These are phyloP conservation scores for Daedalea quercina DNA, from an alignment of 768 basidiomycete species.

Conservation along the genomic window DNA sequence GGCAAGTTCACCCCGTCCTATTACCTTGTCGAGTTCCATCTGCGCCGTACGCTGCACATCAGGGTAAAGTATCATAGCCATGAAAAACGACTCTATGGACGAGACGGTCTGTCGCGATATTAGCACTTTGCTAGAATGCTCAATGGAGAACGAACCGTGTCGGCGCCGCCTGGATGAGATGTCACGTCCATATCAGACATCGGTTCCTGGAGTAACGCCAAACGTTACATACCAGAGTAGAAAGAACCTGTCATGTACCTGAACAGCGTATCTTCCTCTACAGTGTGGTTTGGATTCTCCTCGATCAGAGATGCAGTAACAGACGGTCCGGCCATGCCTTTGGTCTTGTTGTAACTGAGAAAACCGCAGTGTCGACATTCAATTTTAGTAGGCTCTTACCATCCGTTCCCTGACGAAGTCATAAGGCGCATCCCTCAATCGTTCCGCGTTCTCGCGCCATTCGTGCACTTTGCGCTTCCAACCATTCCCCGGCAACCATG, in stretches of 20 bases:
- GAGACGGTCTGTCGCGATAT: slow-evolving; percentile 3
- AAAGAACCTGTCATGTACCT: slow-evolving; percentile 14
- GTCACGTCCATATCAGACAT: background rate
- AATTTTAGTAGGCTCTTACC: too few species aligned
- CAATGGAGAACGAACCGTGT: slow-evolving; percentile 7
- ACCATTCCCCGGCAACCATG: too few species aligned
- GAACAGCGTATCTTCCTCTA: background rate
- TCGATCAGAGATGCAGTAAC: too few species aligned
- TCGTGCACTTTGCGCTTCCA: too few species aligned
- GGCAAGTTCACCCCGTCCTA: slow-evolving; percentile 3
- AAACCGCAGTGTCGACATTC: too few species aligned
- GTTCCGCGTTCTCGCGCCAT: too few species aligned
- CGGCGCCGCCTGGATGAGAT: slow-evolving; percentile 4
- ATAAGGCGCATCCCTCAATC: too few species aligned
- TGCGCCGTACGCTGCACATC: slow-evolving; percentile 1
- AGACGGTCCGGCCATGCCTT: too few species aligned
- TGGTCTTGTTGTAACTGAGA: too few species aligned
- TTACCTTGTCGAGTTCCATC: slow-evolving; percentile 3
- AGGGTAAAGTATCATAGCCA: background rate
- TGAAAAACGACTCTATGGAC: slow-evolving; percentile 1
- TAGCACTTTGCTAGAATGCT: too few species aligned
- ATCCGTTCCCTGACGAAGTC: too few species aligned
- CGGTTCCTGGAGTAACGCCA: background rate
- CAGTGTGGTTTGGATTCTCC: too few species aligned
- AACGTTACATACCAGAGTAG: slow-evolving; percentile 23